Evolutionary conservation across 352 stramenopile species (phyloP), one percentile per base, ranked within the genome.

Genomic region (Pythium plurisporium): DNA sequence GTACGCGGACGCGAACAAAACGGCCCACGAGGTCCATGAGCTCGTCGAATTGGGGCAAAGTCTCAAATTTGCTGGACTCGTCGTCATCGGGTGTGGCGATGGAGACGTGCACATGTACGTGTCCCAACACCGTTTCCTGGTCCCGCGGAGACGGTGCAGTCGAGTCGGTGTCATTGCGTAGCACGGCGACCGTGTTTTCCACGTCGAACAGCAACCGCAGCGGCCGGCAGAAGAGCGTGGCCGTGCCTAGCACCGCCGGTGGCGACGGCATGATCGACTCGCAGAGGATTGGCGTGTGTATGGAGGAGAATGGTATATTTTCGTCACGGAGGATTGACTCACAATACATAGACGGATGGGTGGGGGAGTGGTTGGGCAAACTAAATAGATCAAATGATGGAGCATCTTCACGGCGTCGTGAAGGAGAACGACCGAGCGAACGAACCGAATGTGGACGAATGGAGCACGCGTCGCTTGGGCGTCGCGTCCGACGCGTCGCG

Each of bases 401-500:
- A 17, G 10, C 9, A n/a, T 23, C 12, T 6, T 55, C 44, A 50
- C 36, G 22, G 25, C 40, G 41, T 49, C 23, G 59, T 63, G 70
- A 93, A 93, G 30, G 82, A 91, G 45, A 93, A 78, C 5, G 82
- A 89, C 55, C 83, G 72, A 48, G 79, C 73, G 46, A 90, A 88
- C 40, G 79, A 72, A 45, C 82, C 73, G 56, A 94, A 90, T 2
- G 82, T 94, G 19, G 77, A 87, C 43, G 82, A 89, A 64, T 92
- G 80, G 44, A n/a, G n/a, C n/a, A 83, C 79, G 37, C 82, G 79
- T 22, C 82, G 79, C 59, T 92, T 94, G 53, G 86, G 62, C 14
- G 78, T 77, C 0, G 77, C 81, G 37, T 70, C 70, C 4, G 73
- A 48, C 15, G 70, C 41, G 46, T 63, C 72, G 34, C 77, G 67